Conservation (phyloP, 345 rosid genomes). For the Lepidium aucheri region DNA sequence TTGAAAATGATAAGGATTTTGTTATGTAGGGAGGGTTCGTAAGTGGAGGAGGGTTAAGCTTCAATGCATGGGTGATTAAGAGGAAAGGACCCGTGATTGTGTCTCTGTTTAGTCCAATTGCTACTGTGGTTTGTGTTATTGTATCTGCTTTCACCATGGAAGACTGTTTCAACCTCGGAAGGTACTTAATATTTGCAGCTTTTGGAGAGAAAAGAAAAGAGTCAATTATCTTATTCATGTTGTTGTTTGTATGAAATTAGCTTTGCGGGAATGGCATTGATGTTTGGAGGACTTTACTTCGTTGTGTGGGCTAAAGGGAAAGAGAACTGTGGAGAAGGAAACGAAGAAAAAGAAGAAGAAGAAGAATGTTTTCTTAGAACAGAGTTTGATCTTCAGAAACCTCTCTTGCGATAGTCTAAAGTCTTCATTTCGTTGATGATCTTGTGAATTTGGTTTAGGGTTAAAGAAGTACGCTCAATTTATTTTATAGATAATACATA, state of each 20-base stretch:
- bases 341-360: conserved; percentile 3
- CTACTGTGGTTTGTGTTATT: conserved; percentile 56
- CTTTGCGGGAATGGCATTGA: conserved; percentile 65
- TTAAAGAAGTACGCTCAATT: conserved; percentile 3
- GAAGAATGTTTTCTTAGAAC: conserved; percentile 27
- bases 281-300: conserved; percentile 73
- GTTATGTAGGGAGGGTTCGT: conserved; percentile 49
- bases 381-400: conserved; percentile 49
- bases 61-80: conserved; percentile 87
- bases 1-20: background rate
- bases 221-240: background rate
- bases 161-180: conserved; percentile 60
- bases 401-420: conserved; percentile 43
- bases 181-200: conserved; percentile 30
- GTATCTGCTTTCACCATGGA: conserved; percentile 52
- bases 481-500: background rate
- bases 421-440: background rate
- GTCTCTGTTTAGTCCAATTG: conserved; percentile 78
- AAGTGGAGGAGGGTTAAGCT: conserved; percentile 61
- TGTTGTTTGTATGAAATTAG: conserved; percentile 29
- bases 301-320: conserved; percentile 93
- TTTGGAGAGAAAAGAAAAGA: background rate
- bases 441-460: conserved; percentile 1
- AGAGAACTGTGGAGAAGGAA: conserved; percentile 33
- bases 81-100: conserved; percentile 79